Conservation (phyloP, 305 asterid species). For the Solanum aculeatissimum region DNA sequence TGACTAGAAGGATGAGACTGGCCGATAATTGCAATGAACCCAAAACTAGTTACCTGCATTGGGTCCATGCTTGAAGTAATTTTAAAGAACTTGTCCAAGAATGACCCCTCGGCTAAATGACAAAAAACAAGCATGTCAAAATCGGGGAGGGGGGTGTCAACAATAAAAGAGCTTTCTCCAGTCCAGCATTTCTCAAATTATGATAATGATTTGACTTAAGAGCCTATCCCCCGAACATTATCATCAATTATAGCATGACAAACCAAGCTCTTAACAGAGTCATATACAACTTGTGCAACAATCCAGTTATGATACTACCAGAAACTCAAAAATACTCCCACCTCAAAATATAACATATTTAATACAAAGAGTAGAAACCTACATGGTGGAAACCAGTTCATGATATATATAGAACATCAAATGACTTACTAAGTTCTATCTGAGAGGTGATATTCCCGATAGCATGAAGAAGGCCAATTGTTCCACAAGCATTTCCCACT, state of each 20-base stretch:
- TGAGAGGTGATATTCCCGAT: constrained; percentile 78
- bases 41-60: constrained; percentile 36
- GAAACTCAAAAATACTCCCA: neutral
- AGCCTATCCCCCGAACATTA: neutral
- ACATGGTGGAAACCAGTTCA: neutral
- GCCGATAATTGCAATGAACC: neutral
- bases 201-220: neutral
- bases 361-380: neutral
- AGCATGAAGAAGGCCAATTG: constrained; percentile 95
- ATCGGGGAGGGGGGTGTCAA: neutral
- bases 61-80: constrained; percentile 70
- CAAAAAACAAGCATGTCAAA: neutral
- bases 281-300: neutral
- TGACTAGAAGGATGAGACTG: neutral
- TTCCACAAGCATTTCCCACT: constrained; percentile 98
- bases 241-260: neutral
- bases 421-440: constrained; percentile 69
- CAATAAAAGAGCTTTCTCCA: neutral
- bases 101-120: constrained; percentile 58
- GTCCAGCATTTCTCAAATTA: neutral
- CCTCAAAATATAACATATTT: neutral
- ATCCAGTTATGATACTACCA: neutral
- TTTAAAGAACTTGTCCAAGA: constrained; percentile 74
- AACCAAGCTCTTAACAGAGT: neutral
- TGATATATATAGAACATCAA: neutral